Conservation (phyloP, 2,329 filamentous ascomycete species). For the Erysiphe pulchra region DNA sequence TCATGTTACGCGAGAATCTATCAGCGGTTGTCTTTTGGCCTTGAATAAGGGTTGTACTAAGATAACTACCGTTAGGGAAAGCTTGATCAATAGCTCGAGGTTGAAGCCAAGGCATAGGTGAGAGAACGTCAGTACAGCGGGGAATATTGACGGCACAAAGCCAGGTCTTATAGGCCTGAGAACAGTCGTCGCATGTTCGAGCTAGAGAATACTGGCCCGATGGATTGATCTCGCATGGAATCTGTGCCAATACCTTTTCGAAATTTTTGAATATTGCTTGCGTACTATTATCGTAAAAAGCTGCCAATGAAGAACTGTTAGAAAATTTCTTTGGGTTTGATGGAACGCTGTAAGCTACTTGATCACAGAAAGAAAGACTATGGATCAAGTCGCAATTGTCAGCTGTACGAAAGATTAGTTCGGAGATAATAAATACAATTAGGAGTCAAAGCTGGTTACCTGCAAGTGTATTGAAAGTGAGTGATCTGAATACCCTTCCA, state of each 20-base stretch:
- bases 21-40: conserved; percentile 4
- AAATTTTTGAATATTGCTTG: conserved; percentile 48
- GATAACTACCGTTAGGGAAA: conserved; percentile 41
- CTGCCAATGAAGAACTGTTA: conserved; percentile 32
- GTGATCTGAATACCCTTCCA: conserved; percentile 44
- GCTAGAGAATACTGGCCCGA: conserved; percentile 62
- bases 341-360: conserved; percentile 78
- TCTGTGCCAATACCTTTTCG: conserved; percentile 53
- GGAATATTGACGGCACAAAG: conserved; percentile 84
- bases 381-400: conserved; percentile 68
- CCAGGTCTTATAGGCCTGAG: conserved; percentile 69
- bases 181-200: conserved; percentile 51
- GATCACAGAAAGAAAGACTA: conserved; percentile 68
- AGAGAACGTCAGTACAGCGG: conserved; percentile 64
- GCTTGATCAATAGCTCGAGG: conserved; percentile 44
- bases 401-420: conserved; percentile 18
- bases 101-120: conserved; percentile 21
- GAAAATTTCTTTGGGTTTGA: conserved; percentile 41
- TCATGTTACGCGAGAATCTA: conserved; percentile 32
- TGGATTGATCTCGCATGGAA: conserved; percentile 54
- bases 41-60: conserved; percentile 18
- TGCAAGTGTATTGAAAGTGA: conserved; percentile 53
- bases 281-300: conserved; percentile 59
- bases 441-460: conserved; percentile 22
- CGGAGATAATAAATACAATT: background rate